Percentiles rank a stretch among this genome's conserved stretches.
These are phyloP conservation scores for Prunus yedoensis DNA, from an alignment of 331 rosid species.

Conservation along the genomic window DNA sequence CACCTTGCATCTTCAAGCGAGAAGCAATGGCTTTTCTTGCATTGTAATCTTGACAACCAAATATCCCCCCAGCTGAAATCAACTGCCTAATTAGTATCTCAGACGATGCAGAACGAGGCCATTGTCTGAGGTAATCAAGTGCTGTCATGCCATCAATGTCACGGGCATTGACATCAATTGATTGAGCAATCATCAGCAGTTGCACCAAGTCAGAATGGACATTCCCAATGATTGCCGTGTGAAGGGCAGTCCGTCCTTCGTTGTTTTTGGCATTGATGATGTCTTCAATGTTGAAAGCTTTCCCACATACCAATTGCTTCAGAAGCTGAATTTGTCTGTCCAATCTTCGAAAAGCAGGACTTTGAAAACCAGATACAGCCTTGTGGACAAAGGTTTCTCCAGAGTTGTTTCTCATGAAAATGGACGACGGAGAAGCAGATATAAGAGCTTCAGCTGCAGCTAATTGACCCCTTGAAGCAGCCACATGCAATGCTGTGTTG, in stretches of 20 bases:
- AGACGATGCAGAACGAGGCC: slow-evolving; percentile 64
- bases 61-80: slow-evolving; percentile 87
- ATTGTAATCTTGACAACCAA: slow-evolving; percentile 58
- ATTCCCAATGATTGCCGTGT: slow-evolving; percentile 79
- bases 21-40: slow-evolving; percentile 85
- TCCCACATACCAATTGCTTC: slow-evolving; percentile 54
- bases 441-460: slow-evolving; percentile 73
- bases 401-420: slow-evolving; percentile 45
- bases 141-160: slow-evolving; percentile 81
- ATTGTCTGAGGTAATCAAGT: slow-evolving; percentile 76
- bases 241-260: slow-evolving; percentile 83
- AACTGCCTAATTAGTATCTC: slow-evolving; percentile 70
- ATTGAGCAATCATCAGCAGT: slow-evolving; percentile 66
- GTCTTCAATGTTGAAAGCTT: slow-evolving; percentile 45
- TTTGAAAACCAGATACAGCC: slow-evolving; percentile 85
- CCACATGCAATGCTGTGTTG: slow-evolving; percentile 82
- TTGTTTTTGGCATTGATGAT: slow-evolving; percentile 64
- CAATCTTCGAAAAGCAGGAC: slow-evolving; percentile 64
- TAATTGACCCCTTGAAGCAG: slow-evolving; percentile 81
- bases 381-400: slow-evolving; percentile 93
- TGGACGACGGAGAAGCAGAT: slow-evolving; percentile 53
- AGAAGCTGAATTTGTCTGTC: slow-evolving; percentile 82
- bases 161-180: slow-evolving; percentile 60
- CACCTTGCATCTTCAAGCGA: slow-evolving; percentile 67
- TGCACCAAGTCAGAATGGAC: slow-evolving; percentile 84